Evolutionary conservation across 1,284 basidiomycete species (phyloP).

Genomic region (Heliocybe sulcata): DNA sequence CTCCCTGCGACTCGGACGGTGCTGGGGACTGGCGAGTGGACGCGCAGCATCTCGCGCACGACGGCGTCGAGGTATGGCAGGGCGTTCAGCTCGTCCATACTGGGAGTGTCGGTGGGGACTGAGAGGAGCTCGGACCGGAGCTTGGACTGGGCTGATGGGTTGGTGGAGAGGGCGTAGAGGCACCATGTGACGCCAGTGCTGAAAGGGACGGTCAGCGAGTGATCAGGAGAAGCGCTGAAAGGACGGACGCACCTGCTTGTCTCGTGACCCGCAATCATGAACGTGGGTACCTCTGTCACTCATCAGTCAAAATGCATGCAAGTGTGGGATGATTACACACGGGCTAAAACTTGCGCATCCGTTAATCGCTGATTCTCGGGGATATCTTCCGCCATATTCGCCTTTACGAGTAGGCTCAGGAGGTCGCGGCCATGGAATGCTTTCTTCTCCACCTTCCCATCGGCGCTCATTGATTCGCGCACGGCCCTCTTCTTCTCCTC

Average conservation of each 20-base stretch:
- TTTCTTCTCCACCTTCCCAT: neutral
- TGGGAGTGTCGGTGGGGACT: slow-evolving; percentile 5
- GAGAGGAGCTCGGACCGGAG: slow-evolving; percentile 33
- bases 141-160: slow-evolving; percentile 32
- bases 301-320: neutral
- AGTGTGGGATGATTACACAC: slow-evolving; percentile 2
- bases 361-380: neutral
- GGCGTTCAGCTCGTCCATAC: slow-evolving; percentile 12
- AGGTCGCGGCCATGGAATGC: neutral
- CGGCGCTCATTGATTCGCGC: neutral
- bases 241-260: neutral
- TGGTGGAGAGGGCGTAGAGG: slow-evolving; percentile 30
- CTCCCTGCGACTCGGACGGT: slow-evolving; percentile 23
- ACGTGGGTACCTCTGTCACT: slow-evolving; percentile 1
- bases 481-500: neutral
- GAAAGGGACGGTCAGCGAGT: neutral
- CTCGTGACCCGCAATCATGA: neutral
- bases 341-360: neutral
- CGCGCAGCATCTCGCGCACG: slow-evolving; percentile 33
- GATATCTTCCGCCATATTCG: neutral
- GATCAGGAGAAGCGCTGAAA: neutral
- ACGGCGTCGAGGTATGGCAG: slow-evolving; percentile 20
- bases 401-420: neutral
- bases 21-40: slow-evolving; percentile 27
- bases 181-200: slow-evolving; percentile 16